A percentile compares a stretch with the other conserved stretches of the same genome.
Evolutionary conservation across 2,329 filamentous ascomycete genomes (phyloP).

Genomic region (Neofusicoccum cordaticola): DNA sequence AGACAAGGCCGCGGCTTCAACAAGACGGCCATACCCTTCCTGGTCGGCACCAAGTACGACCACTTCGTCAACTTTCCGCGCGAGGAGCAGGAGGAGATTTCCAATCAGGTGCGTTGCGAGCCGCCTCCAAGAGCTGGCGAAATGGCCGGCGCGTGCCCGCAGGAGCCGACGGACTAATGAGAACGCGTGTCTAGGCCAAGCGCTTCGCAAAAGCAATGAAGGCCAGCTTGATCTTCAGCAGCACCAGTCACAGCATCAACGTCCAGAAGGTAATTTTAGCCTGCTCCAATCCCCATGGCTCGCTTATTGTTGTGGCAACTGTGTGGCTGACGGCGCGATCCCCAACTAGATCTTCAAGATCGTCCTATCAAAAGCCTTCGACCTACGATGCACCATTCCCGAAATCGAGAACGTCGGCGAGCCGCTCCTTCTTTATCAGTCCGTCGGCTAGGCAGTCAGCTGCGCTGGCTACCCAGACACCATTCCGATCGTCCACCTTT

Average conservation of each 20-base stretch:
- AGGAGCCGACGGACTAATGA: conserved; percentile 5
- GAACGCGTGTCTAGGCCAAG: conserved; percentile 61
- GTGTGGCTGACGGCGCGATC: conserved; percentile 5
- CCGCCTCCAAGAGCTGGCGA: neutral
- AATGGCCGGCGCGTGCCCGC: neutral
- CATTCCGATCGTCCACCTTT: neutral
- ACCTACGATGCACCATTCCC: conserved; percentile 97
- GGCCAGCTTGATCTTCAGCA: conserved; percentile 95
- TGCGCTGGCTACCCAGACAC: neutral
- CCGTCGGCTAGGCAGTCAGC: conserved; percentile 28
- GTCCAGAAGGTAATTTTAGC: conserved; percentile 78
- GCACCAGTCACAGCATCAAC: conserved; percentile 98
- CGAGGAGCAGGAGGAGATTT: conserved; percentile 98
- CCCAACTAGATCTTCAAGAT: conserved; percentile 91
- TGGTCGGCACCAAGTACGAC: conserved; percentile 97
- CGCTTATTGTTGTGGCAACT: neutral
- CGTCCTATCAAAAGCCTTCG: conserved; percentile 96
- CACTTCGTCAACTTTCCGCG: conserved; percentile 98
- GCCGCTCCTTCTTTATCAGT: conserved; percentile 79
- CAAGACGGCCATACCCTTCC: conserved; percentile 98
- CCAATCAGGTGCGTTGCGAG: conserved; percentile 70
- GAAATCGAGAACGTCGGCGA: conserved; percentile 98
- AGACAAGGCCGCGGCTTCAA: conserved; percentile 96
- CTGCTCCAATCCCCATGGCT: neutral
- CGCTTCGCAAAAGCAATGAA: conserved; percentile 98